phyloP scores from a whole-genome alignment of 495 filamentous ascomycete genomes.

The Pyronema domesticum region DNA sequence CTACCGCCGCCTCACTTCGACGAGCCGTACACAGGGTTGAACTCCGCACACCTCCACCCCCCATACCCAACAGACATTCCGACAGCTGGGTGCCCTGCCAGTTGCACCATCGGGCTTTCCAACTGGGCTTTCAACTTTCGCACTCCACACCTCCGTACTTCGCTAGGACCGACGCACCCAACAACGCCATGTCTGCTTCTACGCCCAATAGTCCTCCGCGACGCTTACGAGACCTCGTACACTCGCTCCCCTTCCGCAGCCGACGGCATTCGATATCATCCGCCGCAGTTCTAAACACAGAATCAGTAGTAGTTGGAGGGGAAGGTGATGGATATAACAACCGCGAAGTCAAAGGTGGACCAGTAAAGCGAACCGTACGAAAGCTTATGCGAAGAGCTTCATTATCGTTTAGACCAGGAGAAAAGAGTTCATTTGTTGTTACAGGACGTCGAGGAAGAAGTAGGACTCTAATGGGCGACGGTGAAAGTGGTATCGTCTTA shows the following conservation, averaged over 20 bases:
- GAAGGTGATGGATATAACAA: not conserved
- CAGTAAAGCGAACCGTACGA: slow-evolving; percentile 1
- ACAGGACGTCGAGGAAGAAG: not conserved
- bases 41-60: too few relatives aligned
- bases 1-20: too few relatives aligned
- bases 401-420: not conserved
- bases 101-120: too few relatives aligned
- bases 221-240: not conserved
- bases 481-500: slow-evolving; percentile 23
- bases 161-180: not conserved
- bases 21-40: too few relatives aligned
- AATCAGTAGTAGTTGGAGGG: not conserved
- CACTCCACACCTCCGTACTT: not conserved
- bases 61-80: too few relatives aligned
- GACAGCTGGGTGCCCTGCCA: too few relatives aligned
- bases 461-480: slow-evolving; percentile 20
- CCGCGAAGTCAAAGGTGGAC: not conserved
- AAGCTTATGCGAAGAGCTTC: slow-evolving; percentile 1
- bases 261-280: not conserved
- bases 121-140: too few relatives aligned
- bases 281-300: not conserved
- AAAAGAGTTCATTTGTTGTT: slow-evolving; percentile 3
- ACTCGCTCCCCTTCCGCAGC: not conserved
- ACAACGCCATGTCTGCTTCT: too few relatives aligned
- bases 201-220: not conserved